Base-by-base conservation (phyloP, 768 basidiomycete species). In the Rhodotorula babjevae region DNA sequence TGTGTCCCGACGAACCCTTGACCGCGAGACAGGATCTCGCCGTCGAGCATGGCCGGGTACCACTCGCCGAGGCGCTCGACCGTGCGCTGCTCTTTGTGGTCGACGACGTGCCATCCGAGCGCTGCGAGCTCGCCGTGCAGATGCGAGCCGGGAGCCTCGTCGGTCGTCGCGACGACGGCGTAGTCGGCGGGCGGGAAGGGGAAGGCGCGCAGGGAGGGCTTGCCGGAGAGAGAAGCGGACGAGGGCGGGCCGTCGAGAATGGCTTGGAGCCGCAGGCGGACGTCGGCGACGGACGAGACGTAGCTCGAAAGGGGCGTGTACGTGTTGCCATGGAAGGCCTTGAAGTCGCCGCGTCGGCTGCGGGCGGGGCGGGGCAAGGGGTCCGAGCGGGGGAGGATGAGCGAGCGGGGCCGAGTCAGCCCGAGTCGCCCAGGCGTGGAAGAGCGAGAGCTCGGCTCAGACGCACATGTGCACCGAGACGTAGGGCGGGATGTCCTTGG, bases 291-390 rank as follows among this genome's bases (percentile, higher is more conserved):
- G 6, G 68, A 71, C 2, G 49, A 10, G 25, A 36, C 42, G 68
- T 76, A 76, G 50, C 68, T 68, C 4, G 65, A 64, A 1, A 76
- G 60, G 5, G 31, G 46, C 12, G 75, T 73, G 75, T 55, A 71
- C 2, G 58, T 59, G 58, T 59, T 40, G 46, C 75, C 75, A 7
- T 65, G n/a, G 31, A 76, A 76, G 16, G 68, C 66, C 21, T 63
- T 67, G 66, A 76, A 76, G 67, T 76, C 75, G 50, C 71, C 71
- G 2, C 75, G 65, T 1, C 75, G 71, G 16, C 53, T 55, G 53
- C n/a, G 27, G 6, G 12, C 12, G 44, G 16, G 8, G 15, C 29
- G n/a, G n/a, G 1, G n/a, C 11, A 6, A 15, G n/a, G 15, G 27
- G 21, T n/a, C n/a, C n/a, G n/a, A n/a, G n/a, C 2, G 52, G 9